Conservation (phyloP, 495 filamentous ascomycete species). For the Baudoinia panamericana region DNA sequence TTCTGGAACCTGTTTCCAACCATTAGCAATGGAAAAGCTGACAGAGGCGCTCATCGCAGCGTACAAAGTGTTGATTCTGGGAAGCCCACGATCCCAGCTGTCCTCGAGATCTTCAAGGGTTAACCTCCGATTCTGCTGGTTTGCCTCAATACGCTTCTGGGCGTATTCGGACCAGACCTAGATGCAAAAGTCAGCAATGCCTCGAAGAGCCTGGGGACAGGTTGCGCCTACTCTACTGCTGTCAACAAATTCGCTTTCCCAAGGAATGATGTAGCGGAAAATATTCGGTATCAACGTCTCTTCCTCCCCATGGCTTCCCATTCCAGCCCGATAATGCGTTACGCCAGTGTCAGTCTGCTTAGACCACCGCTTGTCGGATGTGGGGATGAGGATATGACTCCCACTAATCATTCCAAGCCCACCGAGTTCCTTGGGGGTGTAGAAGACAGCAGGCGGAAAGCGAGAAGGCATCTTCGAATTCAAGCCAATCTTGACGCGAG, state of each 20-base stretch:
- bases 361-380: slow-evolving; percentile 95
- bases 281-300: slow-evolving; percentile 98
- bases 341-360: slow-evolving; percentile 97
- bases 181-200: background rate
- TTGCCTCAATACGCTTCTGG: slow-evolving; percentile 92
- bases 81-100: slow-evolving; percentile 96
- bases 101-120: slow-evolving; percentile 97
- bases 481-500: slow-evolving; percentile 94
- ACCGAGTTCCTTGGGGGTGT: slow-evolving; percentile 96
- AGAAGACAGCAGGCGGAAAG: slow-evolving; percentile 98
- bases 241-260: slow-evolving; percentile 95
- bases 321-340: slow-evolving; percentile 93
- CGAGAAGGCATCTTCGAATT: slow-evolving; percentile 99
- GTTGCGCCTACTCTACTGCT: no score
- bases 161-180: slow-evolving; percentile 99
- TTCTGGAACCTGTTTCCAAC: no score
- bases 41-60: no score
- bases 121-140: slow-evolving; percentile 90
- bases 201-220: no score
- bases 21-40: no score
- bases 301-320: slow-evolving; percentile 76
- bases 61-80: slow-evolving; percentile 96
- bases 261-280: slow-evolving; percentile 98
- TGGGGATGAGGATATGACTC: slow-evolving; percentile 94
- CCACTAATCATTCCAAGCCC: slow-evolving; percentile 99